Evolutionary conservation across 2,329 filamentous ascomycete species (phyloP), one percentile per base, ranked within the genome.

Genomic region (Cladosporium sp.): DNA sequence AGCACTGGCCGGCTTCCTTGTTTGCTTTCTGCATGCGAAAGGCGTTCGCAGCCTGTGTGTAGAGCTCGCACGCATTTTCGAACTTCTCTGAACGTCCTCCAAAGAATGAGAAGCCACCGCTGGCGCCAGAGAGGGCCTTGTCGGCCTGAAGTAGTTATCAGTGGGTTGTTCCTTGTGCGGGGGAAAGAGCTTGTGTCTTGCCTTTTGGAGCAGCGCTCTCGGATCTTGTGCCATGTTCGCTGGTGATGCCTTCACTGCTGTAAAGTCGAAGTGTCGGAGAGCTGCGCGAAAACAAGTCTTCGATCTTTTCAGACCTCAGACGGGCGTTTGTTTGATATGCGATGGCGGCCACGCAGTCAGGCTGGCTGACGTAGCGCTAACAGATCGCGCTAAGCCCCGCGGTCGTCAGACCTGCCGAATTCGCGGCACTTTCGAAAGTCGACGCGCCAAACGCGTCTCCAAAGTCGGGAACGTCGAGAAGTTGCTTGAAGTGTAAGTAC

Each of bases 1-100:
- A 95, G 10, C 89, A 85, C 65, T 86, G 80, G 18, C 90, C 92
- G 11, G 92, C 90, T 73, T 95, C 89, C 68, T 85, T 83, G 73
- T 85, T 89, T 74, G 86, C 82, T 69, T 88, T 88, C 72, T 93
- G 85, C 77, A 95, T 83, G 66, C 89, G 82, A 71, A 95, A 97
- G 54, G 89, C 89, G 75, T 96, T 95, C 57, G 85, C 93, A 38
- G 92, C 92, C 70, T 95, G 84, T 56, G 82, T 84, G 68, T 90
- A 97, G 59, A 93, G 76, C 61, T 96, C 90, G 58, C 87, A 89
- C 11, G 92, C 92, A 73, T 85, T 83, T 73, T 95, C 87, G 67
- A 88, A 91, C 72, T 96, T 97, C 58, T 95, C 90, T 64, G 87
- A 81, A 54, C 84, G 81, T 43, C 88, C 88, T 41, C 90, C 88